Evolutionary conservation across 2,329 filamentous ascomycete genomes (phyloP), one percentile per base, ranked within the genome.

Genomic region (Madurella mycetomatis): DNA sequence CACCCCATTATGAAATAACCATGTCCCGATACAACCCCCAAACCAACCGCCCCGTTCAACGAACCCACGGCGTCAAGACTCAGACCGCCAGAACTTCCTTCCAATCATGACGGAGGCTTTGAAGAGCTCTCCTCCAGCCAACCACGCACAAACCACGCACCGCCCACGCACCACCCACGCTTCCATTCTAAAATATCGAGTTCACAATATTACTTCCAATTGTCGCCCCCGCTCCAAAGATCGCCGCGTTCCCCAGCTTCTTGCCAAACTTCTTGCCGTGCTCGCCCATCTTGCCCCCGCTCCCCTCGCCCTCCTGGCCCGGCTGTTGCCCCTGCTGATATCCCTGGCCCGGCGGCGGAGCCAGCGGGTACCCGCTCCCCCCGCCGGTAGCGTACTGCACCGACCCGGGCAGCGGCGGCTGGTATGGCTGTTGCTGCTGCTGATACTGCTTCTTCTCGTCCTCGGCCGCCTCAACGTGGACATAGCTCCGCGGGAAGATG

Each of bases 231-330:
- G 92, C 92, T 70, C 92, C 92, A 65, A 95, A 95, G 62, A 96
- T 90, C 30, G 91, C 90, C 43, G 81, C 79, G 64, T 85, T 85
- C 7, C 92, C 92, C 66, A 92, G 71, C 79, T 96, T 97, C 83
- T 95, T 95, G 62, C 92, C 92, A 72, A 96, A 88, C 76, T 96
- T 96, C 84, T 96, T 96, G 53, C 90, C 91, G 53, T 85, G 82
- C 71, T 90, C 80, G 59, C 84, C 80, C 15, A 85, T 75, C 75
- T 94, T 94, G 9, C 74, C 76, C 43, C 76, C 74, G 40, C 76
- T 76, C 42, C 76, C 75, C 34, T 75, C 76, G 12, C 74, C 74
- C 34, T 68, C 64, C 16, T 72, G 73, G 63, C 69, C 73, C 62
- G 73, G 75, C 56, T 69, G 74, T 59, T 77, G 78, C 49, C 76